These are phyloP conservation scores for Cutaneotrichosporon sp. DNA, from an alignment of 1,284 basidiomycete genomes.

Conservation along the genomic window DNA sequence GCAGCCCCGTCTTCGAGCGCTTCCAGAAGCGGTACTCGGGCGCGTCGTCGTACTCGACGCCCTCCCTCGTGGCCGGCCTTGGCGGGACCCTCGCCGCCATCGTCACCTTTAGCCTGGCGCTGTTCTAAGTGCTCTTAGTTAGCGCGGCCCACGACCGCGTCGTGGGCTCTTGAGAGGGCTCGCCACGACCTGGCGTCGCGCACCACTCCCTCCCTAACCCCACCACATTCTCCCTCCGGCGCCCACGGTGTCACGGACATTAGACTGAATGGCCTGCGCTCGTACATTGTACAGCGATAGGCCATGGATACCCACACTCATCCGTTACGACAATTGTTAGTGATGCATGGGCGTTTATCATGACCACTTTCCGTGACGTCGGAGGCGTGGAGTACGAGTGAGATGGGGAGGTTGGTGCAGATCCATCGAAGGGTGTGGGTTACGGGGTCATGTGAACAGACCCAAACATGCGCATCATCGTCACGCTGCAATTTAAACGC, in stretches of 20 bases:
- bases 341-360: conserved; percentile 12
- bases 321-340: conserved; percentile 6
- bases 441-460: not conserved
- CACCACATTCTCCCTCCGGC: not conserved
- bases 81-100: conserved; percentile 6
- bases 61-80: not conserved
- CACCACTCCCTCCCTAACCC: not conserved
- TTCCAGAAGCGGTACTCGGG: conserved; percentile 8
- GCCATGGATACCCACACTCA: conserved; percentile 10
- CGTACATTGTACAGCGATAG: not conserved
- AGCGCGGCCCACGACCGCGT: not conserved
- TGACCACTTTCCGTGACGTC: not conserved
- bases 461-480: too few relatives aligned
- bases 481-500: too few relatives aligned
- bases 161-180: conserved; percentile 1
- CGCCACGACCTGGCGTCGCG: conserved; percentile 1
- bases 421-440: not conserved
- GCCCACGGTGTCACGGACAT: conserved; percentile 5
- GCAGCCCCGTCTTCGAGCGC: not conserved
- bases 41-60: not conserved
- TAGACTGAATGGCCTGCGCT: conserved; percentile 4
- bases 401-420: too few relatives aligned
- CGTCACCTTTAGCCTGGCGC: conserved; percentile 9
- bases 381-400: not conserved
- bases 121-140: conserved; percentile 7